Evolutionary conservation across 306 rosid species (phyloP), one percentile per base, ranked within the genome.

Genomic region (Gillenia trifoliata): DNA sequence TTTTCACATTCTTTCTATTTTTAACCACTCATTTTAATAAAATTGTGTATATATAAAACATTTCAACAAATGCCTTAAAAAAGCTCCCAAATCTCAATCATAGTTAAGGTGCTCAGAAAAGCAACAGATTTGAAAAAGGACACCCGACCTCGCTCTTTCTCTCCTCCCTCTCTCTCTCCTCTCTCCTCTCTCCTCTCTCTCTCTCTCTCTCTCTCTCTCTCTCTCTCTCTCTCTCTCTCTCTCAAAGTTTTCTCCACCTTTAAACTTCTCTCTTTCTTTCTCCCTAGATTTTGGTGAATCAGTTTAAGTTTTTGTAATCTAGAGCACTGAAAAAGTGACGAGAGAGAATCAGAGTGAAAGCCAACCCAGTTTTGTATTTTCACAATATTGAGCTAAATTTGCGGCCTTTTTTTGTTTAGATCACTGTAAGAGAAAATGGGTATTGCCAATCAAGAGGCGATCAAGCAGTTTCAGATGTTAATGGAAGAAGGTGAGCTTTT

Each of bases 391-490:
- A 70, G 72, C 80, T 61, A 63, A 74, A 57, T 64, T 72, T 30
- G 54, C 15, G 52, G 22, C 28, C 7, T 23, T 41, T 45, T 38
- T 60, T 74, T 49, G 67, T 79, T 73, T 47, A 50, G 41, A 65
- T 75, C 30, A 41, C 67, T 38, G 66, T 45, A 78, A 41, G 57
- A 73, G 52, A 61, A 81, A 73, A 93, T 94, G 99, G 96, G 85
- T 74, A 54, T 81, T 56, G 83, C 75, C 34, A 79, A 90, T 85
- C 87, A 80, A 68, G 96, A 91, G 68, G 96, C 99, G 65, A 67
- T 94, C 72, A 88, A 82, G 87, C 93, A 91, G 81, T 59, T 94
- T 68, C 80, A 82, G 76, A 57, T 87, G 81, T 73, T 92, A 54
- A 70, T 91, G 90, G 94, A 88, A 49, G 80, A 90, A 70, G 88